Evolutionary conservation across 2,329 filamentous ascomycete species (phyloP), one percentile per base, ranked within the genome.

Genomic region (Trichoderma cornu-damae): DNA sequence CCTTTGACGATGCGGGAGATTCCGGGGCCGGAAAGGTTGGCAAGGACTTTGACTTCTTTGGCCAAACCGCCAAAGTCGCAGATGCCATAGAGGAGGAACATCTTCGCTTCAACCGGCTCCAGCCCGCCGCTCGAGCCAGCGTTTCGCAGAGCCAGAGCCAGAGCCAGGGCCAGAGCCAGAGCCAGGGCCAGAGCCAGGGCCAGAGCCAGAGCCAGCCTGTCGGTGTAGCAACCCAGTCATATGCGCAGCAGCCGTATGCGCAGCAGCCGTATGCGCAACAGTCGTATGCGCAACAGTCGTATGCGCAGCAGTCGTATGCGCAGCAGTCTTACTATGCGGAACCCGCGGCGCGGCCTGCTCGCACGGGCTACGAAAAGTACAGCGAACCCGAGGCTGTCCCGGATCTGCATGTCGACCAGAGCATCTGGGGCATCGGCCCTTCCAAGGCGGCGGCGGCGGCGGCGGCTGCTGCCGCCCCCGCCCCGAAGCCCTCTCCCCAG

Each of bases 31-130:
- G 78, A 28, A 77, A 77, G 9, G 83, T 94, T 59, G 92, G 92
- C 68, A 95, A 89, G 70, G 93, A 99, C 72, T 97, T 97, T 67
- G 94, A 99, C 72, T 99, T 97, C 74, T 96, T 95, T 63, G 92
- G 92, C 38, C 86, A 89, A 68, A 99, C 94, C 6, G 92, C 92
- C 58, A 85, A 92, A 72, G 89, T 96, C 38, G 81, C 91, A 18
- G 82, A 86, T 73, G 91, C 88, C 34, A 88, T 99, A 65, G 88
- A 90, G 63, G 91, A 97, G 72, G 94, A 97, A 74, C 89, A 96
- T 69, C 78, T 91, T 67, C 86, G 91, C 58, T 96, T 87, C 73
- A 84, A 83, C 65, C 86, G 91, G 53, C 86, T 93, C 62, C 81
- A 87, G 63, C 86, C 88, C 12, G 72, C 79, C 16, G 71, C 80